phyloP scores from a whole-genome alignment of 352 stramenopile species.

The Globisporangium mamillatum region DNA sequence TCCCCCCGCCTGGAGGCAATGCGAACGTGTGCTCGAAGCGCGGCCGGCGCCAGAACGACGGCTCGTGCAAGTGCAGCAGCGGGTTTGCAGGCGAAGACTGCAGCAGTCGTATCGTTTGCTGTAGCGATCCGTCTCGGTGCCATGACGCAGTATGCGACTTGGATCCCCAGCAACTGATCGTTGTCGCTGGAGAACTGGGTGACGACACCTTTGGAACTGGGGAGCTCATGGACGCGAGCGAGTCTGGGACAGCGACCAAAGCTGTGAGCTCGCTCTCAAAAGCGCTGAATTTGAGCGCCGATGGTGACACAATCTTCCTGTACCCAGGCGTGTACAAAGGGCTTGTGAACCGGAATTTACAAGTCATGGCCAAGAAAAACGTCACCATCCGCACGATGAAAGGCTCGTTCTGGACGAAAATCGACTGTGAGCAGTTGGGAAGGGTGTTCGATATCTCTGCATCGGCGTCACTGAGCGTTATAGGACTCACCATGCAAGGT shows the following conservation, averaged over 20 bases:
- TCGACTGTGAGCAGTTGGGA: conserved; percentile 32
- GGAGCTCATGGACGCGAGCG: conserved; percentile 48
- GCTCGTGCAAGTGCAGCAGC: conserved; percentile 54
- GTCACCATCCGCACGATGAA: conserved; percentile 44
- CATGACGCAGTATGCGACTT: conserved; percentile 36
- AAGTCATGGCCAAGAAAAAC: conserved; percentile 7
- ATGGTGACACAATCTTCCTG: conserved; percentile 42
- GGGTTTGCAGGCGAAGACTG: conserved; percentile 69
- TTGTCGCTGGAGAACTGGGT: conserved; percentile 52
- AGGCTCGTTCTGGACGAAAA: conserved; percentile 43
- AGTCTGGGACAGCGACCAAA: conserved; percentile 51
- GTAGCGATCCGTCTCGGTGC: conserved; percentile 33
- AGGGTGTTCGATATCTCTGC: conserved; percentile 18
- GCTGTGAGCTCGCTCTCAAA: conserved; percentile 40
- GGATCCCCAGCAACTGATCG: conserved; percentile 33
- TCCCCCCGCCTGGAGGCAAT: conserved; percentile 31
- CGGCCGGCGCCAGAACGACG: conserved; percentile 28
- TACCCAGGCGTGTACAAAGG: conserved; percentile 57
- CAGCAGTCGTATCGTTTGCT: conserved; percentile 65
- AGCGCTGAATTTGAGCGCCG: conserved; percentile 32
- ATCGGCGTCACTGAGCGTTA: conserved; percentile 21
- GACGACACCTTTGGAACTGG: conserved; percentile 53
- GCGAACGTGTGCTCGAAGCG: conserved; percentile 35
- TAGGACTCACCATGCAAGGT: conserved; percentile 43
- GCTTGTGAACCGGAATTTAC: conserved; percentile 30